Evolutionary conservation across 208 protist genomes (phyloP).

Genomic region (Vickermania spadyakhi): DNA sequence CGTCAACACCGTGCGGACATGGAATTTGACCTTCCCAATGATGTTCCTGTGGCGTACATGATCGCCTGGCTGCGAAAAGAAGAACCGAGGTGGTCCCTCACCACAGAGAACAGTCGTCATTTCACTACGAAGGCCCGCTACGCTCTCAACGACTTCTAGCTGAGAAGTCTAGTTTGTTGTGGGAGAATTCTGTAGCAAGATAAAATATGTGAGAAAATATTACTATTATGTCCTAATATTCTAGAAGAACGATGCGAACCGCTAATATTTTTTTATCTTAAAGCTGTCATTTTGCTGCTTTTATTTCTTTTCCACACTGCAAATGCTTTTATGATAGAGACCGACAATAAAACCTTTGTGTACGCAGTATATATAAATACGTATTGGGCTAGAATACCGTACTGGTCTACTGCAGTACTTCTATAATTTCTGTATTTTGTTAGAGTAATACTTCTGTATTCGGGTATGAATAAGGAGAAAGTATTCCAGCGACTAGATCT

Average conservation of each 20-base stretch:
- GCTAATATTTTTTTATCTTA: too few species aligned
- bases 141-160: conserved; percentile 81
- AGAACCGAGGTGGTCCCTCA: conserved; percentile 85
- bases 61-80: conserved; percentile 90
- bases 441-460: too few species aligned
- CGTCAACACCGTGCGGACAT: conserved; percentile 71
- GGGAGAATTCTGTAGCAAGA: too few species aligned
- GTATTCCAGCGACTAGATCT: conserved; percentile 59
- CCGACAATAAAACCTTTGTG: too few species aligned
- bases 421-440: too few species aligned
- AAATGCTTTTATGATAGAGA: too few species aligned
- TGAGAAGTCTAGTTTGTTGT: too few species aligned
- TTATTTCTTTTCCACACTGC: too few species aligned
- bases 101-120: conserved; percentile 84
- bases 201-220: too few species aligned
- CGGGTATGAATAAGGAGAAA: conserved; percentile 51
- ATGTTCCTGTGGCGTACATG: conserved; percentile 85
- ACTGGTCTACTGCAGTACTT: not conserved
- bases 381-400: not conserved
- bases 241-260: too few species aligned
- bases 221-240: too few species aligned
- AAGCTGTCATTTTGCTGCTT: not conserved
- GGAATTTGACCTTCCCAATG: conserved; percentile 83
- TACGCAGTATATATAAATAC: too few species aligned
- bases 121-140: conserved; percentile 76